These are phyloP conservation scores for Aspergillus ostianus DNA, from an alignment of 495 filamentous ascomycete species.

Conservation along the genomic window DNA sequence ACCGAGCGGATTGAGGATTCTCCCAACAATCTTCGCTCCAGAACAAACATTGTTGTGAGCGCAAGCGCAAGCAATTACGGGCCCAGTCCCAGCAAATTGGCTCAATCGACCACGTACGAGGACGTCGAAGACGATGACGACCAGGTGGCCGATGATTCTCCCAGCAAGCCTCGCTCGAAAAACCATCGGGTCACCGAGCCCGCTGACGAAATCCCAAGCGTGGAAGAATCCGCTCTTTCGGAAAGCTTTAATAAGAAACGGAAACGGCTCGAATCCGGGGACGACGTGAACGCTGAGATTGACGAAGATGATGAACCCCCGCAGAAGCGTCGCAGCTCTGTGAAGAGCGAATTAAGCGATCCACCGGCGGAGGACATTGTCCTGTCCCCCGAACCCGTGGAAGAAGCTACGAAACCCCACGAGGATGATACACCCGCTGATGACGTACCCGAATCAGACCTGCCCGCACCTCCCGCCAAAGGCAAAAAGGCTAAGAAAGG, in stretches of 20 bases:
- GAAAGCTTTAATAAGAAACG: constrained; percentile 44
- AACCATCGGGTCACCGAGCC: constrained; percentile 27
- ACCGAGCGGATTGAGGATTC: constrained; percentile 92
- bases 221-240: constrained; percentile 33
- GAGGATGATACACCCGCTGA: constrained; percentile 40
- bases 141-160: constrained; percentile 38
- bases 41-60: constrained; percentile 60
- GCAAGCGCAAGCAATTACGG: constrained; percentile 41
- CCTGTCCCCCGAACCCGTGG: constrained; percentile 34
- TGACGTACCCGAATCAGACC: constrained; percentile 37
- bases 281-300: constrained; percentile 40
- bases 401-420: constrained; percentile 32
- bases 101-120: constrained; percentile 48
- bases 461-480: constrained; percentile 30
- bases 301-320: constrained; percentile 45
- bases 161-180: constrained; percentile 41
- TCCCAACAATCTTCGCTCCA: constrained; percentile 67
- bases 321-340: constrained; percentile 45
- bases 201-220: constrained; percentile 27
- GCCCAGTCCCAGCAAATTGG: constrained; percentile 67
- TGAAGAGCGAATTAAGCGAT: constrained; percentile 46
- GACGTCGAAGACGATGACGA: constrained; percentile 44
- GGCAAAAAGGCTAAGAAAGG: constrained; percentile 43
- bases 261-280: constrained; percentile 44
- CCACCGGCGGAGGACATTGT: constrained; percentile 31